Evolutionary conservation across 2,329 filamentous ascomycete genomes (phyloP).

Genomic region (Arthroderma sp.): DNA sequence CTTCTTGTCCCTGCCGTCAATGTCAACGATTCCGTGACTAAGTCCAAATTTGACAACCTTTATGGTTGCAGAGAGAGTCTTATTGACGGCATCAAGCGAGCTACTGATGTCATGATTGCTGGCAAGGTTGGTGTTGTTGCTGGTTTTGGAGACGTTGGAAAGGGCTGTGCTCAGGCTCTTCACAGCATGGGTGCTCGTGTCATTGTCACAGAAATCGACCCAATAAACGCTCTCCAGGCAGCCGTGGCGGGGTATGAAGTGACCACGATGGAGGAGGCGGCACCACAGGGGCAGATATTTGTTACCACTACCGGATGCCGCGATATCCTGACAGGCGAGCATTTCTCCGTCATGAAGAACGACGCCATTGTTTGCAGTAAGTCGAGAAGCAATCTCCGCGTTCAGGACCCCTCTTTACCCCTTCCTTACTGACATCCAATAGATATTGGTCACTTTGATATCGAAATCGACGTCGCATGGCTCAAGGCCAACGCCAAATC

Average conservation of each 20-base stretch:
- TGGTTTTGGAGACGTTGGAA: constrained; percentile 97
- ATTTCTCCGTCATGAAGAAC: constrained; percentile 93
- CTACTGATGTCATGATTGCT: constrained; percentile 99
- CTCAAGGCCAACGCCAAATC: constrained; percentile 91
- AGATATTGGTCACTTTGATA: constrained; percentile 99
- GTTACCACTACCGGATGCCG: constrained; percentile 98
- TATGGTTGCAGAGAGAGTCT: constrained; percentile 99
- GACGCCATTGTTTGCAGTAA: constrained; percentile 96
- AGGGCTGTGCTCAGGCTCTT: constrained; percentile 93
- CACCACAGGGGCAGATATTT: constrained; percentile 82
- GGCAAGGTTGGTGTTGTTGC: constrained; percentile 97
- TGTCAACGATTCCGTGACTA: constrained; percentile 99
- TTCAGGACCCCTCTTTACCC: neutral
- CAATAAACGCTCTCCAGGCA: constrained; percentile 98
- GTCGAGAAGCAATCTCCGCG: constrained; percentile 20
- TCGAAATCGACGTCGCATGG: constrained; percentile 99
- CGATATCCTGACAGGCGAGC: constrained; percentile 81
- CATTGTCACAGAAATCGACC: constrained; percentile 91
- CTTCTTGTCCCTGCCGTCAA: constrained; percentile 95
- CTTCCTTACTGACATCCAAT: constrained; percentile 6
- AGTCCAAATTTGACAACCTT: constrained; percentile 99
- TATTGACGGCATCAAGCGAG: constrained; percentile 98
- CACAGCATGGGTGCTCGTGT: constrained; percentile 96
- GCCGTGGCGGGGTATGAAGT: constrained; percentile 96
- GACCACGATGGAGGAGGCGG: constrained; percentile 94